Conservation (phyloP, 1,284 basidiomycete genomes). For the Apiotrichum gamsii region DNA sequence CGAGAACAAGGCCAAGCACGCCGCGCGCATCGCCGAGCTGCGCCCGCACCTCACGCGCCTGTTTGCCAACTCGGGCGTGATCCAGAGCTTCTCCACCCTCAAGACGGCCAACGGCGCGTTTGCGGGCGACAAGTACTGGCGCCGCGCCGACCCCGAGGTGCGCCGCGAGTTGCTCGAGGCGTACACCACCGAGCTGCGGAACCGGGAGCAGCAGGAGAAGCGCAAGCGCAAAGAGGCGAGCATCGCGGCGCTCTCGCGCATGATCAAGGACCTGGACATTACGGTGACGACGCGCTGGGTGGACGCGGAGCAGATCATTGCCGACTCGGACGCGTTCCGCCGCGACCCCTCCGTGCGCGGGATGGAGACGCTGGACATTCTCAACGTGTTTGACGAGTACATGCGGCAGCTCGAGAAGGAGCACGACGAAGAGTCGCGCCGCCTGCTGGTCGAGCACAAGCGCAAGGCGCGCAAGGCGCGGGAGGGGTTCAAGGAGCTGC, state of each 20-base stretch:
- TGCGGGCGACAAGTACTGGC: constrained; percentile 77
- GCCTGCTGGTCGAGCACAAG: constrained; percentile 71
- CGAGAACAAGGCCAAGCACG: constrained; percentile 70
- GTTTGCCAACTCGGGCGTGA: constrained; percentile 72
- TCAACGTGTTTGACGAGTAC: constrained; percentile 87
- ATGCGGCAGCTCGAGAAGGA: constrained; percentile 78
- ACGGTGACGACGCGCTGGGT: constrained; percentile 86
- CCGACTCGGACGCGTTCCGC: constrained; percentile 70
- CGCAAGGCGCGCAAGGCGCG: constrained; percentile 77
- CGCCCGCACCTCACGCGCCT: constrained; percentile 76
- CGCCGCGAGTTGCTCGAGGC: constrained; percentile 80
- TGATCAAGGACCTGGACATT: constrained; percentile 76
- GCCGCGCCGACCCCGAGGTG: constrained; percentile 75
- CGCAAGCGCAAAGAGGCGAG: constrained; percentile 66
- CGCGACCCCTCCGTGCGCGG: constrained; percentile 65
- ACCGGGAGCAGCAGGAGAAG: constrained; percentile 65
- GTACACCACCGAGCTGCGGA: constrained; percentile 73
- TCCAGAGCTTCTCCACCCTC: constrained; percentile 84
- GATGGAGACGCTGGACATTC: constrained; percentile 79
- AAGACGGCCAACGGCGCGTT: constrained; percentile 76
- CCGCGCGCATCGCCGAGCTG: constrained; percentile 69
- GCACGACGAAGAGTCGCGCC: constrained; percentile 73
- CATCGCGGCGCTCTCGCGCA: constrained; percentile 65
- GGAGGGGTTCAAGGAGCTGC: constrained; percentile 75
- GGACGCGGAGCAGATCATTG: constrained; percentile 65